Percentiles rank a stretch among this genome's conserved stretches.
Evolutionary conservation across 495 filamentous ascomycete species (phyloP).

Genomic region (Aspergillus carlsbadensis): DNA sequence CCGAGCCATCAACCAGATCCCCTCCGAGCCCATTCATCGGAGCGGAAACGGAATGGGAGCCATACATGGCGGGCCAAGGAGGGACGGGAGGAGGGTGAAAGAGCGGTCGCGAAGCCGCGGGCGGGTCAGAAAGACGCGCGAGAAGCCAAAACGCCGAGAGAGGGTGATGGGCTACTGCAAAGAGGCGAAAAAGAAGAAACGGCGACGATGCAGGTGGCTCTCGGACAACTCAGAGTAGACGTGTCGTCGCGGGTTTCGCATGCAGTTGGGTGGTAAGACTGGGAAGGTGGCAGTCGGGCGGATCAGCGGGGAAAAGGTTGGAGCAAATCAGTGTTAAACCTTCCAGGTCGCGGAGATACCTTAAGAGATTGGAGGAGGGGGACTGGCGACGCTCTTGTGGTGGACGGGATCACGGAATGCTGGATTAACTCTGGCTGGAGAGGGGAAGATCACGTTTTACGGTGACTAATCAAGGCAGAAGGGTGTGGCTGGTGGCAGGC

Average conservation of each 20-base stretch:
- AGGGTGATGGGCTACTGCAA: conserved; percentile 21
- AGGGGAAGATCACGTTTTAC: conserved; percentile 17
- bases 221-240: conserved; percentile 23
- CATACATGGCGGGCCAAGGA: conserved; percentile 55
- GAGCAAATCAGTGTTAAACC: conserved; percentile 25
- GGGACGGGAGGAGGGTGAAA: conserved; percentile 34
- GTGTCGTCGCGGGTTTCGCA: conserved; percentile 20
- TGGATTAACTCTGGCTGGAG: conserved; percentile 9
- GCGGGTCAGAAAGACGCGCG: conserved; percentile 39
- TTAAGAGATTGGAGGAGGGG: conserved; percentile 8
- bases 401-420: conserved; percentile 7
- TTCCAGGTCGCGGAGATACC: conserved; percentile 13
- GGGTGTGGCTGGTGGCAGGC: conserved; percentile 15
- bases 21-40: conserved; percentile 62
- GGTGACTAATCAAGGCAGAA: conserved; percentile 14
- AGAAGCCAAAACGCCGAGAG: conserved; percentile 20
- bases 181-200: conserved; percentile 26
- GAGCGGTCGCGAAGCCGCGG: conserved; percentile 26
- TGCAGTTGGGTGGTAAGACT: conserved; percentile 22
- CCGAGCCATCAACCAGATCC: conserved; percentile 68
- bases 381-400: not conserved
- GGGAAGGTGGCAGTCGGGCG: conserved; percentile 25
- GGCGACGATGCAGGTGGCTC: conserved; percentile 25
- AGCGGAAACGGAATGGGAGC: conserved; percentile 46
- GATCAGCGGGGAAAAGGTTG: conserved; percentile 26